Evolutionary conservation across 1,284 basidiomycete genomes (phyloP), one percentile per base, ranked within the genome.

Genomic region (Farysia itapuensis): DNA sequence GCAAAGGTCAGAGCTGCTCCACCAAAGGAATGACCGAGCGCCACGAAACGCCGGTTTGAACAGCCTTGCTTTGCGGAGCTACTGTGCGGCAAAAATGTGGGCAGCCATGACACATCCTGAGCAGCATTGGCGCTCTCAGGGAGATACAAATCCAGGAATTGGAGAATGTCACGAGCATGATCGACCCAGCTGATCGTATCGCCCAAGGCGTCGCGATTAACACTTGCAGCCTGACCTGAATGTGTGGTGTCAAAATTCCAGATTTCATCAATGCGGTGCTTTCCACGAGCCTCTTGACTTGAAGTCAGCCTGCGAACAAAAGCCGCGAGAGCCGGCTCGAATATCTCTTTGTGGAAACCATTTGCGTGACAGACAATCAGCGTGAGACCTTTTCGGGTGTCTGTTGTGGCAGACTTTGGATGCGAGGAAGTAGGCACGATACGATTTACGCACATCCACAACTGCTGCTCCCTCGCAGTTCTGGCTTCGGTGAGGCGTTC

Each of bases 281-380:
- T 44, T 30, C 41, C 52, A 19, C 33, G 43, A 24, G 39, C 36
- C 28, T 38, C 42, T 22, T 37, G 31, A 23, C 18, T 63, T 25
- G 43, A 61, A 8, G 18, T 25, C 5, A 63, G 42, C 40, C 49
- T 58, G 8, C 48, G 24, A 15, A 80, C 42, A 2, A 89, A 70
- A 26, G 79, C 63, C 0, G 77, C 75, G 0, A 90, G 52, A 4
- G 81, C 81, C 0, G 85, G 82, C 67, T 88, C 85, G 84, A 85
- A 89, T 23, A 81, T 83, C 83, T 90, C 87, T 77, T 90, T 90
- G 54, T 84, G 84, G 64, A 91, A 85, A 7, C 89, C 89, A 74
- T 87, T 90, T 1, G 87, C 88, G 68, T 90, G 89, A 7, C 83
- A 82, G 32, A 87, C 78, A 51, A 91, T 81, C 29, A 91, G 78